Conservation (phyloP, 1,139 yeast species). For the Geotrichum histeridarum region DNA sequence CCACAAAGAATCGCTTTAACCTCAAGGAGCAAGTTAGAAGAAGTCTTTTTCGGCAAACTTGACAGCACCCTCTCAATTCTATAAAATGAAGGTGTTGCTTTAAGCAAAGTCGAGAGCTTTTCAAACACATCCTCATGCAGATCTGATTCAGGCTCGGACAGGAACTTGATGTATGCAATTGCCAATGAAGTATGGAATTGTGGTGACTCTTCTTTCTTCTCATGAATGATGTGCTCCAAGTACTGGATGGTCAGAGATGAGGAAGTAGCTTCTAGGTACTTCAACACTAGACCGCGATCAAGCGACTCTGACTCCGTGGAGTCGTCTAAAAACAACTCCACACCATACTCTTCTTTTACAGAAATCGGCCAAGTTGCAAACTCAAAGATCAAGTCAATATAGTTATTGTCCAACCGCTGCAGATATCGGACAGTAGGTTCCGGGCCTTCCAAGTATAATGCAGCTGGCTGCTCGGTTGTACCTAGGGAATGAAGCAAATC, state of each 20-base stretch:
- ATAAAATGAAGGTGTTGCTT: constrained; percentile 26
- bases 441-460: constrained; percentile 38
- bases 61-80: constrained; percentile 37
- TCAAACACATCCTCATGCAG: constrained; percentile 27
- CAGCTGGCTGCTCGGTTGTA: not conserved
- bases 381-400: constrained; percentile 54
- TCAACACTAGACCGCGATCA: constrained; percentile 51
- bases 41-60: constrained; percentile 27
- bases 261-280: constrained; percentile 38
- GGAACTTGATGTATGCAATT: constrained; percentile 48
- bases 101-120: constrained; percentile 20
- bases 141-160: constrained; percentile 22
- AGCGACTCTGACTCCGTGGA: constrained; percentile 58
- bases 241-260: constrained; percentile 47
- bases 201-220: constrained; percentile 43
- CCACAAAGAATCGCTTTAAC: constrained; percentile 57
- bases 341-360: constrained; percentile 41
- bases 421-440: constrained; percentile 57
- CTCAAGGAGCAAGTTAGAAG: constrained; percentile 29
- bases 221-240: constrained; percentile 55
- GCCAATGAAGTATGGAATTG: constrained; percentile 52
- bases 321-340: constrained; percentile 62
- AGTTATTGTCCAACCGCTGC: constrained; percentile 51
- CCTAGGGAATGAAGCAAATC: constrained; percentile 45
- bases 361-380: constrained; percentile 55